A percentile compares a stretch with the other conserved stretches of the same genome.
Evolutionary conservation across 1,139 yeast species (phyloP).

Genomic region (Kodamaea arcana): DNA sequence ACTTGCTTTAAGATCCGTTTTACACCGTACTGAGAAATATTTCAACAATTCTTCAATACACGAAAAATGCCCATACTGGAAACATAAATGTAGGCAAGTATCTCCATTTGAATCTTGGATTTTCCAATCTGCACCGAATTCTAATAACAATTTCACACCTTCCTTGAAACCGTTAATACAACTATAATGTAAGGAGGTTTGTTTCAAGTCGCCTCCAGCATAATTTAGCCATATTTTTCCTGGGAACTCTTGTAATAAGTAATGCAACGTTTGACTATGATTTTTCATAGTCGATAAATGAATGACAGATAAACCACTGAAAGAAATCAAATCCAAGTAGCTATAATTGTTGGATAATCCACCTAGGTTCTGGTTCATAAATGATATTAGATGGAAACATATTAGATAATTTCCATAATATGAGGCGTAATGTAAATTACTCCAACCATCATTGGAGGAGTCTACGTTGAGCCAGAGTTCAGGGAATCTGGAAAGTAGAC

Average conservation of each 20-base stretch:
- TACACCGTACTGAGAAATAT: slow-evolving; percentile 17
- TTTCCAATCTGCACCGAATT: slow-evolving; percentile 75
- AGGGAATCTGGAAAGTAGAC: slow-evolving; percentile 71
- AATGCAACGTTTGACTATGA: slow-evolving; percentile 77
- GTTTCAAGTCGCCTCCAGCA: slow-evolving; percentile 47
- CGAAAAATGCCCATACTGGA: slow-evolving; percentile 67
- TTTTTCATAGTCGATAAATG: slow-evolving; percentile 66
- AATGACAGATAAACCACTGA: slow-evolving; percentile 66
- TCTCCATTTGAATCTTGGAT: slow-evolving; percentile 62
- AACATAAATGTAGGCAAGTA: slow-evolving; percentile 75
- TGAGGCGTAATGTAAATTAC: slow-evolving; percentile 84
- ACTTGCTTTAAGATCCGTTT: slow-evolving; percentile 40
- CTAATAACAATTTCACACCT: slow-evolving; percentile 66
- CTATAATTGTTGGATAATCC: slow-evolving; percentile 16
- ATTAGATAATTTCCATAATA: slow-evolving; percentile 75
- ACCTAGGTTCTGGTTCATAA: slow-evolving; percentile 24
- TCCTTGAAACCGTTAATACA: slow-evolving; percentile 64
- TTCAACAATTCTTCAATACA: slow-evolving; percentile 59
- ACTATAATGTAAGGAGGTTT: slow-evolving; percentile 75
- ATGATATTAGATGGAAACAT: slow-evolving; percentile 54
- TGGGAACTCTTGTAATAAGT: slow-evolving; percentile 77
- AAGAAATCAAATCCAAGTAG: slow-evolving; percentile 44
- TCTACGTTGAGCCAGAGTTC: slow-evolving; percentile 74
- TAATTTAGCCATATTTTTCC: slow-evolving; percentile 55
- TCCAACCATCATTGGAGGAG: slow-evolving; percentile 72